Percentiles rank a stretch among this genome's conserved stretches.
These are phyloP conservation scores for Gonium pectorale DNA, from an alignment of 139 green algal species.

Conservation along the genomic window DNA sequence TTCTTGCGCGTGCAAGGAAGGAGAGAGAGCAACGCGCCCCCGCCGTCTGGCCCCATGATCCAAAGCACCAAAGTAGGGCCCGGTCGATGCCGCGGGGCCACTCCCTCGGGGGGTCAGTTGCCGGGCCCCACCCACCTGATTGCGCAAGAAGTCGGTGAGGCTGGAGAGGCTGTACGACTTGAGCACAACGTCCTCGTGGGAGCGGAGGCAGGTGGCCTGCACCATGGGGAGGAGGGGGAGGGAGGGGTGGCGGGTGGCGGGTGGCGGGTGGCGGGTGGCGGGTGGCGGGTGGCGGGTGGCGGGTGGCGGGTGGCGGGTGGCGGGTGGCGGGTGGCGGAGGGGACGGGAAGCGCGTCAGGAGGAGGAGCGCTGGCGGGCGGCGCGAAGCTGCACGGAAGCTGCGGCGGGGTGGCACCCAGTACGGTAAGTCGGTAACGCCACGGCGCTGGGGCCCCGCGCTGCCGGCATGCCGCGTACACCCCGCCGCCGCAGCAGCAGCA, in stretches of 20 bases:
- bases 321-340: neutral
- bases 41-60: no score
- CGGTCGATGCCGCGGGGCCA: no score
- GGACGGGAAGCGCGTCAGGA: no score
- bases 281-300: neutral
- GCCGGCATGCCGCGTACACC: neutral
- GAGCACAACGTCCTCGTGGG: slow-evolving; percentile 40
- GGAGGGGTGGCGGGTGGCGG: no score
- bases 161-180: slow-evolving; percentile 51
- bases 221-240: neutral
- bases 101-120: no score
- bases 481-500: no score
- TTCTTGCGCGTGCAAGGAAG: no score
- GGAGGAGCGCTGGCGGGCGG: no score
- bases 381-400: neutral
- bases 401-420: neutral
- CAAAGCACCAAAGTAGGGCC: no score
- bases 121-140: no score
- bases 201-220: slow-evolving; percentile 18
- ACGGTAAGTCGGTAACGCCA: neutral
- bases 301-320: neutral
- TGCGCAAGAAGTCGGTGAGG: slow-evolving; percentile 46
- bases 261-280: neutral
- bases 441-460: neutral
- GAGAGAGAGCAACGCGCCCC: no score